phyloP scores from a whole-genome alignment of 2,329 filamentous ascomycete species.

The Pyrenophora graminea region DNA sequence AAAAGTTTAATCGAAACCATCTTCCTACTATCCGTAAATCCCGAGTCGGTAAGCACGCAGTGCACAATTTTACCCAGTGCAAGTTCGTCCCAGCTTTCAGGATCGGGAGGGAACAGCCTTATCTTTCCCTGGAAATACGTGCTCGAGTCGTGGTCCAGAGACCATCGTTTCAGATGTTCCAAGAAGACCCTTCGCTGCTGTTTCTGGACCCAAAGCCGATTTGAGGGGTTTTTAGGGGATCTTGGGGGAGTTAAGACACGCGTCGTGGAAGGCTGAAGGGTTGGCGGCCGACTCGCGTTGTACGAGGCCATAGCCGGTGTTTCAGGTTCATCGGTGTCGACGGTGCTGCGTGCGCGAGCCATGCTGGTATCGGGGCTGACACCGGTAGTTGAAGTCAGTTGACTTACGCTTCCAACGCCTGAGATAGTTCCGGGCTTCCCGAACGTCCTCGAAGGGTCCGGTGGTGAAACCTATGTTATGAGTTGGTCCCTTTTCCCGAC shows the following conservation, averaged over 20 bases:
- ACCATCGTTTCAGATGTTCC: conserved; percentile 32
- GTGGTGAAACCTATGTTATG: not conserved
- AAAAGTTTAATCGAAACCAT: conserved; percentile 35
- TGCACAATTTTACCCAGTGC: conserved; percentile 34
- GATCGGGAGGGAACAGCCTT: conserved; percentile 18
- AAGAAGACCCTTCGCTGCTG: conserved; percentile 28
- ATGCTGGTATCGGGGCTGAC: conserved; percentile 11
- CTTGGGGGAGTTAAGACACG: conserved; percentile 8
- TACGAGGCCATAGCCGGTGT: conserved; percentile 9
- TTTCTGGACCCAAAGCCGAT: conserved; percentile 22
- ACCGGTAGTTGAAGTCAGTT: conserved; percentile 3
- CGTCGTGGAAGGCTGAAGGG: not conserved
- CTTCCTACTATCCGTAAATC: conserved; percentile 21
- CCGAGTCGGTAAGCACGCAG: conserved; percentile 29
- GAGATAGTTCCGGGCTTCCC: not conserved
- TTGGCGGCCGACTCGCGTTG: not conserved
- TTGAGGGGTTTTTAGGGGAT: conserved; percentile 19
- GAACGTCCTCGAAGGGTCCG: not conserved
- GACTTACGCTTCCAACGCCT: not conserved
- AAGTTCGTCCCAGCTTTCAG: conserved; percentile 9
- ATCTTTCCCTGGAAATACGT: conserved; percentile 36
- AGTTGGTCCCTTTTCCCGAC: too few species aligned
- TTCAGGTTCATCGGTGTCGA: conserved; percentile 6
- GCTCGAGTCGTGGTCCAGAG: conserved; percentile 35
- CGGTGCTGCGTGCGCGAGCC: conserved; percentile 6